Percentiles rank a stretch among this genome's conserved stretches.
These are phyloP conservation scores for Lachnellula hyalina DNA, from an alignment of 2,329 filamentous ascomycete species.

Conservation along the genomic window DNA sequence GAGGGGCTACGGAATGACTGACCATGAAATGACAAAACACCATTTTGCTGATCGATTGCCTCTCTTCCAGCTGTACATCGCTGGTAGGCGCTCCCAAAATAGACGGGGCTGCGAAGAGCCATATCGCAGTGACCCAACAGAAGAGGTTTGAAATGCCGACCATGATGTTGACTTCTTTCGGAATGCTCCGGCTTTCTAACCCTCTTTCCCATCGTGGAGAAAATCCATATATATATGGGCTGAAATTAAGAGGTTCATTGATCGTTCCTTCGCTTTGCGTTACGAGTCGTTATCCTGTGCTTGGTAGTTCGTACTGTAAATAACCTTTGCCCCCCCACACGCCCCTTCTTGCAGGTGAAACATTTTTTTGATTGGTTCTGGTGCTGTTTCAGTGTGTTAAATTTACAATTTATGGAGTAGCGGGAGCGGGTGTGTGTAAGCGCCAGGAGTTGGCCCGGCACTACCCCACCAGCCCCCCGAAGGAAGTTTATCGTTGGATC, in stretches of 20 bases:
- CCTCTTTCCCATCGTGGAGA: neutral
- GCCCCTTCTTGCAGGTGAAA: too few species aligned
- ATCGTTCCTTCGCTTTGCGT: neutral
- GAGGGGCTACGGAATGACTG: neutral
- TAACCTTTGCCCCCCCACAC: too few species aligned
- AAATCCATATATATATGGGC: neutral
- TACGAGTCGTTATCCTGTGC: too few species aligned
- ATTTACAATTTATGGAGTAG: too few species aligned
- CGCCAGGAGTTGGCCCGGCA: neutral
- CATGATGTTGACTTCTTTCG: neutral
- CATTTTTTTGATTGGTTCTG: too few species aligned
- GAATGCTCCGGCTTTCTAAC: neutral
- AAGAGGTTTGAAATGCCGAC: neutral
- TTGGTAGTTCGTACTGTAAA: too few species aligned
- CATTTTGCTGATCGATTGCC: slow-evolving; percentile 7
- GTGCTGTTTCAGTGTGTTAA: too few species aligned
- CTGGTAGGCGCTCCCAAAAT: neutral
- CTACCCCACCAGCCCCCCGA: neutral
- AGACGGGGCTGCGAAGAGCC: neutral
- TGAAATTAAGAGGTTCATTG: neutral
- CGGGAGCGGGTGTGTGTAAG: neutral
- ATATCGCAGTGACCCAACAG: neutral
- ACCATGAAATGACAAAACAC: slow-evolving; percentile 22
- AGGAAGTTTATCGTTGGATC: neutral
- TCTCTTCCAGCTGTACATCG: neutral